Evolutionary conservation across 768 basidiomycete species (phyloP), one percentile per base, ranked within the genome.

Genomic region (Mycena epipterygia): DNA sequence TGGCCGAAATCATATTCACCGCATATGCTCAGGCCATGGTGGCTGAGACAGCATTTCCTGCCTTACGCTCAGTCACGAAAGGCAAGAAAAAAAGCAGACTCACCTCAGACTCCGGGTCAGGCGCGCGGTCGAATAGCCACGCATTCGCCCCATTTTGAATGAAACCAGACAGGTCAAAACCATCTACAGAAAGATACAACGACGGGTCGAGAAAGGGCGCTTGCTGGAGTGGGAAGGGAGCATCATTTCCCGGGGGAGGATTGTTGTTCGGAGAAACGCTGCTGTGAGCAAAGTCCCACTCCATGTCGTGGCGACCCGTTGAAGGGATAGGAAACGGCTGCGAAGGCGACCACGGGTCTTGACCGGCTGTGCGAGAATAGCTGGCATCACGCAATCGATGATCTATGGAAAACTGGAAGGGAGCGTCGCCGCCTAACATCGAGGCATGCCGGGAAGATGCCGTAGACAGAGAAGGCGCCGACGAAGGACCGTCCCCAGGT

Each of bases 91-190:
- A 37, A 17, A 11, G 14, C 27, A 23, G 11, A 52, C 62, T 48
- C 35, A 61, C 67, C 51, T 65, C 67, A 11, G 60, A 27, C 12
- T 68, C 67, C 23, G 39, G 7, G 9, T 68, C 56, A 13, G 67
- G 35, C n/a, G 57, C 58, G 27, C 62, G 68, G 33, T 73, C 72
- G 29, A 67, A 73, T 17, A 73, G 39, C 74, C 74, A 75, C 52
- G 74, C 32, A 42, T 75, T 70, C 27, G 74, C 74, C 25, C 74
- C 74, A 13, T 64, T 70, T 35, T 70, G 71, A 7, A 75, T 75
- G n/a, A 75, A 75, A 14, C 58, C 53, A 3, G 66, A 62, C 46
- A 75, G 29, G 30, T 75, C 74, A 56, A 75, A 75, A 0, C 66
- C 72, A 17, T 68, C 74, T 16, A 60, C 44, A 29, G 71, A 64